Evolutionary conservation across 23 red algal species (phyloP), one percentile per base, ranked within the genome.

Genomic region (Chondrus crispus): DNA sequence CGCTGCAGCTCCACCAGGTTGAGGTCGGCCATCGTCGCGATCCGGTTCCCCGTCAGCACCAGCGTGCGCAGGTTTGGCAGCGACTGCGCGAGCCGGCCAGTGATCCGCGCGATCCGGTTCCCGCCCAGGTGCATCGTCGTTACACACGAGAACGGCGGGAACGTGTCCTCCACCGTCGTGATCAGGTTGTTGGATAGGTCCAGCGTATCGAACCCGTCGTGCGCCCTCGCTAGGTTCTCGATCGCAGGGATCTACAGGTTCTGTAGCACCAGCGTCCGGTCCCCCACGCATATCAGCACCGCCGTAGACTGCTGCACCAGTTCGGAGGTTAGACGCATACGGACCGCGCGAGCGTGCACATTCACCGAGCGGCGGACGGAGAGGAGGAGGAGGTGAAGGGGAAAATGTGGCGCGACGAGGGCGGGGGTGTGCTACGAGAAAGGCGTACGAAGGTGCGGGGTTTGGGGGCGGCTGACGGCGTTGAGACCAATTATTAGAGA

Each of bases 271-370:
- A 96, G 87, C 79, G 89, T 85, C 48, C 95, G 85, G 74, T 93
- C 88, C 35, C 95, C 95, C 30, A 96, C 53, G 30, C 95, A 96
- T 66, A 93, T 96, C 18, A 96, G 82, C 41, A 58, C 33, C 41
- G 89, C 88, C 3, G 68, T 81, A 22, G 81, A 80, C 35, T 54
- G 42, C 24, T 64, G 84, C 14, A 96, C 84, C 9, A 96, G 50
- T 39, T 92, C 81, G 26, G 95, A 60, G 39, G 95, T 91, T 11
- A 96, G 81, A 49, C 95, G 84, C 88, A 96, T 92, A n/a, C n/a
- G n/a, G n/a, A n/a, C n/a, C n/a, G n/a, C n/a, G n/a, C n/a, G n/a
- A n/a, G n/a, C n/a, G n/a, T n/a, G n/a, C n/a, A n/a, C n/a, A n/a
- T n/a, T n/a, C n/a, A n/a, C n/a, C n/a, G n/a, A n/a, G n/a, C n/a